Percentiles rank a stretch among this genome's conserved stretches.
These are phyloP conservation scores for Tephrocybe sp. DNA, from an alignment of 768 basidiomycete genomes.

Conservation along the genomic window DNA sequence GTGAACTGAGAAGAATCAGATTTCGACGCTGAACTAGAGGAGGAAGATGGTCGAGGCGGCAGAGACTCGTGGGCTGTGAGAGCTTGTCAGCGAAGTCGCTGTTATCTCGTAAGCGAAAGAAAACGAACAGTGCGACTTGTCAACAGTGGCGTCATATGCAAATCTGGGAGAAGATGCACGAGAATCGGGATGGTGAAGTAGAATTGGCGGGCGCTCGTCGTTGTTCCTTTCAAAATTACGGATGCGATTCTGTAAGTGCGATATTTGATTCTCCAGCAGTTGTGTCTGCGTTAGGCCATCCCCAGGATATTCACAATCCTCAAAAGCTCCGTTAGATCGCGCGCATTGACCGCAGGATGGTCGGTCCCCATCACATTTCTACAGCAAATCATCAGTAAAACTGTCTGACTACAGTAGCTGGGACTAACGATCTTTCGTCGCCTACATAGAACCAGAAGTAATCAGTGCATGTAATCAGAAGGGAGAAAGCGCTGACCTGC, in stretches of 20 bases:
- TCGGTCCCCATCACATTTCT: constrained; percentile 56
- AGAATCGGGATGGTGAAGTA: constrained; percentile 17
- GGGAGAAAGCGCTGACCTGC: constrained; percentile 37
- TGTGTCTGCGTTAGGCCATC: constrained; percentile 43
- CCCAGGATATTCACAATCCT: constrained; percentile 59
- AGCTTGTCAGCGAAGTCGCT: neutral
- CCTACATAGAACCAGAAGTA: constrained; percentile 29
- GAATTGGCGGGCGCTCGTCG: constrained; percentile 7
- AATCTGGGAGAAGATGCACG: constrained; percentile 4
- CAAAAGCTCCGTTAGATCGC: constrained; percentile 35
- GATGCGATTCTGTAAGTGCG: constrained; percentile 42
- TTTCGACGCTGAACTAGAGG: constrained; percentile 1
- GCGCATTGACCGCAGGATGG: constrained; percentile 54
- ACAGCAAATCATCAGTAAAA: neutral
- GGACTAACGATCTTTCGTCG: constrained; percentile 47
- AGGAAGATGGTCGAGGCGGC: constrained; percentile 6
- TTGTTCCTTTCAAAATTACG: constrained; percentile 39
- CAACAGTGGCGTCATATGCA: neutral
- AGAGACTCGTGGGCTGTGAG: neutral
- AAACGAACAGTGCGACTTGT: neutral
- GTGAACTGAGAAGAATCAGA: neutral
- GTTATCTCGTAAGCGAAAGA: neutral
- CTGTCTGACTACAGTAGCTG: neutral
- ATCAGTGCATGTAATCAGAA: neutral
- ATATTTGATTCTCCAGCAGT: constrained; percentile 46